These are phyloP conservation scores for Agastache rugosa DNA, from an alignment of 257 asterid genomes.

Conservation along the genomic window DNA sequence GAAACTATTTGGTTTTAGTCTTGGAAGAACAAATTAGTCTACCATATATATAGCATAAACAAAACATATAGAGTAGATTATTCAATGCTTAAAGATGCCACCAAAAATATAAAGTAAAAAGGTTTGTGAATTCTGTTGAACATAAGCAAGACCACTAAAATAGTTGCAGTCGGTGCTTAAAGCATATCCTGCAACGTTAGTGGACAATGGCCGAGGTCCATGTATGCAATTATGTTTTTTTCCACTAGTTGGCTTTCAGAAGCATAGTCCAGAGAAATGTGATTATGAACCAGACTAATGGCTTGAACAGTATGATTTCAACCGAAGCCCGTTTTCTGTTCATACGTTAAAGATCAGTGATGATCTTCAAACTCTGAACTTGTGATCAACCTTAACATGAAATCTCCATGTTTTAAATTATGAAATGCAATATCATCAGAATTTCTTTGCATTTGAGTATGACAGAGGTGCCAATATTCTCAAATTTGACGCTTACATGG, in stretches of 20 bases:
- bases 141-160: neutral
- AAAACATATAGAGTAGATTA: neutral
- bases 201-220: neutral
- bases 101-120: too few relatives aligned
- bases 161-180: neutral
- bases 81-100: neutral
- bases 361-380: neutral
- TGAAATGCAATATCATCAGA: slow-evolving; percentile 13
- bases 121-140: neutral
- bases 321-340: neutral
- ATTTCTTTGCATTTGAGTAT: neutral
- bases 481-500: slow-evolving; percentile 2
- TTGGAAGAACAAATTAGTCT: slow-evolving; percentile 1
- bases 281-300: neutral
- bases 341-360: neutral
- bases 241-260: neutral
- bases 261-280: neutral
- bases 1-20: neutral
- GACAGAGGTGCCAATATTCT: neutral
- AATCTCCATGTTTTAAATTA: neutral
- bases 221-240: neutral
- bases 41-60: neutral
- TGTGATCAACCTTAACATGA: slow-evolving; percentile 3
- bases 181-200: neutral
- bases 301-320: neutral